Percentiles rank a stretch among this genome's conserved stretches.
These are phyloP conservation scores for Neurospora terricola DNA, from an alignment of 495 filamentous ascomycete genomes.

Conservation along the genomic window DNA sequence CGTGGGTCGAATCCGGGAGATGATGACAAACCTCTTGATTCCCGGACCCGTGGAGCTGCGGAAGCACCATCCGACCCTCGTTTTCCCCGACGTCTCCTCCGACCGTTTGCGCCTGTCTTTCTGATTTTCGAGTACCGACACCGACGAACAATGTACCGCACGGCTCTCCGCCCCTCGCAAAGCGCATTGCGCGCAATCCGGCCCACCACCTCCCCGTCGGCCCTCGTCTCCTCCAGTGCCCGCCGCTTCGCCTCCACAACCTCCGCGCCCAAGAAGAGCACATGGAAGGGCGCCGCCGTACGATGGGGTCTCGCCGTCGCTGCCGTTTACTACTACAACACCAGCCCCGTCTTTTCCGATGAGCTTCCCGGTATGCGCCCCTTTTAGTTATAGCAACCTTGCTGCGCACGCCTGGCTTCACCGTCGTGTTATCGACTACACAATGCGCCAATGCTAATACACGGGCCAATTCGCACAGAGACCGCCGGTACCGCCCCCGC, in stretches of 20 bases:
- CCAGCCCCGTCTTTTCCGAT: conserved; percentile 75
- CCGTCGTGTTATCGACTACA: background rate
- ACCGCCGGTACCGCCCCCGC: conserved; percentile 25
- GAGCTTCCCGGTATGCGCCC: conserved; percentile 57
- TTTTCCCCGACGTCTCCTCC: conserved; percentile 2
- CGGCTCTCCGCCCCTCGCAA: conserved; percentile 46
- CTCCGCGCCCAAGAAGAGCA: conserved; percentile 57
- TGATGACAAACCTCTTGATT: conserved; percentile 18
- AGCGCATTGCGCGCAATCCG: conserved; percentile 35
- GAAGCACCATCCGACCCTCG: conserved; percentile 8
- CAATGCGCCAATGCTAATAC: background rate
- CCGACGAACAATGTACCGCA: conserved; percentile 47
- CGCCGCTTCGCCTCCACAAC: conserved; percentile 66
- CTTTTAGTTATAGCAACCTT: background rate
- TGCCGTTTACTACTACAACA: conserved; percentile 89
- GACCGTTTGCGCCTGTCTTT: background rate
- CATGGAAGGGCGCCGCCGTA: conserved; percentile 68
- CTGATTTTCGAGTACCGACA: background rate
- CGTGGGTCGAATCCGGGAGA: conserved; percentile 1
- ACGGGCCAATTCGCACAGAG: background rate
- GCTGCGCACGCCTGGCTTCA: conserved; percentile 13
- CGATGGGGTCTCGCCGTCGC: conserved; percentile 69
- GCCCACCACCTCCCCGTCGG: conserved; percentile 9
- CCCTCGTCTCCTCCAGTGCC: conserved; percentile 14
- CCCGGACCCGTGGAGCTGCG: conserved; percentile 3